These are phyloP conservation scores for Colletotrichum musicola DNA, from an alignment of 2,329 filamentous ascomycete species.

Conservation along the genomic window DNA sequence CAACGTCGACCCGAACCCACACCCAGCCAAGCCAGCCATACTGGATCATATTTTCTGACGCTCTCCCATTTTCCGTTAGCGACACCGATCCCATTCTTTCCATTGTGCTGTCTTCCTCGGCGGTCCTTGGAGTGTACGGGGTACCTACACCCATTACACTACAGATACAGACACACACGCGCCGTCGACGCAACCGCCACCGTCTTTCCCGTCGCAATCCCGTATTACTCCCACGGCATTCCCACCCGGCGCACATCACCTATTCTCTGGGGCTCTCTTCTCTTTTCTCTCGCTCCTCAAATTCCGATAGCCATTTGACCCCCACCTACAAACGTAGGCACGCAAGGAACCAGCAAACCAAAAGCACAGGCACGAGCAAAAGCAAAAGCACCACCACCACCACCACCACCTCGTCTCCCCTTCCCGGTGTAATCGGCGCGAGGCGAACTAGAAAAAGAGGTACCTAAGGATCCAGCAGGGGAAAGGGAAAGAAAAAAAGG, in stretches of 20 bases:
- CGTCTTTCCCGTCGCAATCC: constrained; percentile 29
- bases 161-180: constrained; percentile 8
- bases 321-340: constrained; percentile 10
- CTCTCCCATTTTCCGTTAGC: constrained; percentile 5
- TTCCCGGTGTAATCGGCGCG: constrained; percentile 6
- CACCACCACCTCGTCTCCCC: not conserved
- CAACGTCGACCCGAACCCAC: constrained; percentile 33
- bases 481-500: not conserved
- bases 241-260: constrained; percentile 27
- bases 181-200: constrained; percentile 32
- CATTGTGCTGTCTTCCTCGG: constrained; percentile 6
- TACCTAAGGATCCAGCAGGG: constrained; percentile 8
- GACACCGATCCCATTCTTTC: not conserved
- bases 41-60: constrained; percentile 5
- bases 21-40: constrained; percentile 33
- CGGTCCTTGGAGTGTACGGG: not conserved
- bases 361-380: constrained; percentile 1
- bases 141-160: not conserved
- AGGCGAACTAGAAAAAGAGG: not conserved
- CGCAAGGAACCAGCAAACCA: constrained; percentile 22
- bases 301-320: constrained; percentile 36
- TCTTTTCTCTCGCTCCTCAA: constrained; percentile 35
- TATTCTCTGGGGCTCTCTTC: constrained; percentile 33
- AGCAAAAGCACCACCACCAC: not conserved
- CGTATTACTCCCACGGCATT: constrained; percentile 38